Conservation (phyloP, 1,284 basidiomycete species). For the Marasmius fiardii region DNA sequence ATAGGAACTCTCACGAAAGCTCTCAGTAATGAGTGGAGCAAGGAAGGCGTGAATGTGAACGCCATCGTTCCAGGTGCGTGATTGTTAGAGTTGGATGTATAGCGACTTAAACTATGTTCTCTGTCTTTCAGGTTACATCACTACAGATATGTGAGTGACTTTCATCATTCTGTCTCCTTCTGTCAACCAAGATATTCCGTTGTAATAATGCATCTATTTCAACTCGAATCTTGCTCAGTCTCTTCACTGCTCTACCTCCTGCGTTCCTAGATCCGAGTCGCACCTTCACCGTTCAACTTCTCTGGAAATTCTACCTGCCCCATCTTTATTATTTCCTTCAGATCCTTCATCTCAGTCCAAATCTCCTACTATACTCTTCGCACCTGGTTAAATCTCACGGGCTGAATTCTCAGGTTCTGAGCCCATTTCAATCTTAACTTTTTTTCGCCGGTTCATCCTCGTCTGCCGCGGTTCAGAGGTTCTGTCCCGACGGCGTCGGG, state of each 20-base stretch:
- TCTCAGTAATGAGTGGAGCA: slow-evolving; percentile 63
- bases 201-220: no score
- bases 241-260: not conserved
- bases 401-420: no score
- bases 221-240: not conserved
- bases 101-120: no score
- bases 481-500: no score
- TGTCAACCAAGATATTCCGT: slow-evolving; percentile 4
- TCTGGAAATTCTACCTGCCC: not conserved
- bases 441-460: slow-evolving; percentile 2
- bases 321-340: not conserved
- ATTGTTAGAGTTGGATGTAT: no score
- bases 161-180: not conserved
- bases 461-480: slow-evolving; percentile 7
- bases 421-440: not conserved
- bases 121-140: slow-evolving; percentile 65
- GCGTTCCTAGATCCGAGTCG: not conserved
- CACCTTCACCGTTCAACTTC: not conserved
- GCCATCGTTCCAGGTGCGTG: slow-evolving; percentile 66
- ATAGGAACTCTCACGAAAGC: slow-evolving; percentile 82
- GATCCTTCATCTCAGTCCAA: no score
- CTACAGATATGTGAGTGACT: slow-evolving; percentile 77
- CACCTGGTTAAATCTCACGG: no score
- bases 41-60: slow-evolving; percentile 88
- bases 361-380: no score